Base-by-base conservation (phyloP, 2,329 filamentous ascomycete species). In the Aspergillus oerlinghausenensis region DNA sequence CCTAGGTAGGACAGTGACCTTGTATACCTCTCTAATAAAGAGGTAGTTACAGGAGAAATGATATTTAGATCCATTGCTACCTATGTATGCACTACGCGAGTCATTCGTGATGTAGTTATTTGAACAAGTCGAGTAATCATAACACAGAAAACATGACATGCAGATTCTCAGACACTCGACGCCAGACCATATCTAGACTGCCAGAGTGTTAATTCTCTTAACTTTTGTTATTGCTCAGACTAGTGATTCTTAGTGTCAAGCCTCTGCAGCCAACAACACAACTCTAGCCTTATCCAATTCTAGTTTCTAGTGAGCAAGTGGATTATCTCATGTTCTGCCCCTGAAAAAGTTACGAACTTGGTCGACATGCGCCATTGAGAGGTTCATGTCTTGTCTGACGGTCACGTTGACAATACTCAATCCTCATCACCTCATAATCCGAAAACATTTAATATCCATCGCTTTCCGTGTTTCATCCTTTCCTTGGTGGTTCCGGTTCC, bases 91-190 rank as follows among this genome's bases (percentile, higher is more conserved):
- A 17, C 8, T 19, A 45, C 17, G 19, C 42, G 42, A 45, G 42
- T 45, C 42, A 45, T 45, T 1, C 5, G 17, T 35, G 4, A 17
- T 38, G 14, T 7, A 38, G 1, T n/a, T 17, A 17, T 38, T 38
- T 38, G 32, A 35, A 38, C 32, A 38, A 3, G 32, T 17, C 7
- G 32, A 38, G 32, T 2, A 7, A 38, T 17, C 5, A 38, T 35
- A 35, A 35, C 32, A 35, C 4, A 32, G 29, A 14, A 32, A 35
- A 6, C 4, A 35, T 38, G 32, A 7, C 47, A 38, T 56, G 57
- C 54, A 59, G 54, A 59, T 49, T 54, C 57, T 55, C 57, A 55
- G 52, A 59, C 54, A 56, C 54, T 40, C 49, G 52, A 35, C 38
- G 51, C 54, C 51, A 50, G 43, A 56, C 26, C 21, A 53, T 54